Evolutionary conservation across 768 basidiomycete species (phyloP).

Genomic region (Cantharellus cinnabarinus): DNA sequence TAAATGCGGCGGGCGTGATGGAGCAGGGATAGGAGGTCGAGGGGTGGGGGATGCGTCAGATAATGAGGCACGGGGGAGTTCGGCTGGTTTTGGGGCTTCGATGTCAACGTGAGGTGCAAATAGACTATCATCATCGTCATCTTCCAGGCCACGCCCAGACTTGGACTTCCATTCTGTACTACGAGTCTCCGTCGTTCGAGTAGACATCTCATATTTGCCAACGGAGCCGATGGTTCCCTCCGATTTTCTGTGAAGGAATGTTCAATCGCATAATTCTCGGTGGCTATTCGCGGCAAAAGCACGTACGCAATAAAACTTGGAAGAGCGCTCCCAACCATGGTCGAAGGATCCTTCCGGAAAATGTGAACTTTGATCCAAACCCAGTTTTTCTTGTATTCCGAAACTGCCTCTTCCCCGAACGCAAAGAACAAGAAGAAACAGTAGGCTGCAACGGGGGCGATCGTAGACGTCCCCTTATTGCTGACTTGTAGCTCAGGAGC

Average conservation of each 20-base stretch:
- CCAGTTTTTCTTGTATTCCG: not conserved
- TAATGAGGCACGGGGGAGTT: too few species aligned
- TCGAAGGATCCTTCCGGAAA: not conserved
- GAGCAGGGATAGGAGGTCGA: not conserved
- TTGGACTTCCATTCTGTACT: too few species aligned
- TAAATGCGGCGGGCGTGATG: not conserved
- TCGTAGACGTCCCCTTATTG: not conserved
- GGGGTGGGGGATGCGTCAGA: not conserved
- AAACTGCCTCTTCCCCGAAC: not conserved
- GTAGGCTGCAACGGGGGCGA: too few species aligned
- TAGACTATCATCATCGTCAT: not conserved
- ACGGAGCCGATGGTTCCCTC: too few species aligned
- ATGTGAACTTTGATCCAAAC: not conserved
- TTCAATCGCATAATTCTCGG: too few species aligned
- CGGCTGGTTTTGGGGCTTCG: not conserved
- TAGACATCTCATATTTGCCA: too few species aligned
- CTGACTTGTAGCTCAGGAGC: not conserved
- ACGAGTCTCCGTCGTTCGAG: too few species aligned
- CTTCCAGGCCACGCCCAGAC: too few species aligned
- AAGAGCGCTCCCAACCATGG: not conserved
- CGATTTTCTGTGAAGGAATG: too few species aligned
- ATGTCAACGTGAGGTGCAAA: not conserved
- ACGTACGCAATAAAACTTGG: not conserved
- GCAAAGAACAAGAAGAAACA: not conserved
- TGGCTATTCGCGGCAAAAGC: too few species aligned